These are phyloP conservation scores for Cytospora paraplurivora DNA, from an alignment of 2,329 filamentous ascomycete species.

Conservation along the genomic window DNA sequence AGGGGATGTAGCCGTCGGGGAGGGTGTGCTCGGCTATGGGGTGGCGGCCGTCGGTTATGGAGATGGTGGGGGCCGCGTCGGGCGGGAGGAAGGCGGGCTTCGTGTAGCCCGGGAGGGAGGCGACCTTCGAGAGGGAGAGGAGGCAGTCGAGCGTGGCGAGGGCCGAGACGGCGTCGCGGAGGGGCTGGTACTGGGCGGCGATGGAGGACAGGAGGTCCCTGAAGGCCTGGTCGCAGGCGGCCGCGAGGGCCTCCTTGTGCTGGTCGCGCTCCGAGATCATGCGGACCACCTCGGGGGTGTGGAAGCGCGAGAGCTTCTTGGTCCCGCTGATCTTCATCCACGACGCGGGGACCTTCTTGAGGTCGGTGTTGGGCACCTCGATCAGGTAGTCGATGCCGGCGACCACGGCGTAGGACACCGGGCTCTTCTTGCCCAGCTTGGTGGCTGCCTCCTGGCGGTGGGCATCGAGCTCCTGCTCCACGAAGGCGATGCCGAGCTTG, in stretches of 20 bases:
- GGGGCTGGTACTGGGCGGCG: conserved; percentile 79
- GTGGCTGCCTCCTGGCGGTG: conserved; percentile 72
- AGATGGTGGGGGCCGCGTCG: conserved; percentile 66
- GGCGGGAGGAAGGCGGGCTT: conserved; percentile 70
- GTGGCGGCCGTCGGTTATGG: conserved; percentile 76
- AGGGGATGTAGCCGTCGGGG: conserved; percentile 86
- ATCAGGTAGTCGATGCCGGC: conserved; percentile 93
- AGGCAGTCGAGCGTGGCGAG: conserved; percentile 89
- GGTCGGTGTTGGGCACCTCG: conserved; percentile 79
- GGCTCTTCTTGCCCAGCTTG: conserved; percentile 69
- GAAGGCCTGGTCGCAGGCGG: conserved; percentile 88
- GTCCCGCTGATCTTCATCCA: conserved; percentile 96
- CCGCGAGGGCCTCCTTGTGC: conserved; percentile 88
- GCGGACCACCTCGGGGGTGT: conserved; percentile 85
- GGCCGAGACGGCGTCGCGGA: conserved; percentile 84
- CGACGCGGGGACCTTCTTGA: conserved; percentile 87
- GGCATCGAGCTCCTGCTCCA: conserved; percentile 83
- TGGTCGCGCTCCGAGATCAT: conserved; percentile 88
- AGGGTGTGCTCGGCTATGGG: conserved; percentile 95
- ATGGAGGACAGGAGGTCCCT: conserved; percentile 70
- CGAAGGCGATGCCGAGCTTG: conserved; percentile 86
- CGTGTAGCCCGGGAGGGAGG: conserved; percentile 82
- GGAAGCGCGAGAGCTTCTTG: conserved; percentile 88
- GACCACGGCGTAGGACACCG: conserved; percentile 78
- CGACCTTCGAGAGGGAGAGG: conserved; percentile 81